Base-by-base conservation (phyloP, 441 rosid genomes). In the Iberis amara region DNA sequence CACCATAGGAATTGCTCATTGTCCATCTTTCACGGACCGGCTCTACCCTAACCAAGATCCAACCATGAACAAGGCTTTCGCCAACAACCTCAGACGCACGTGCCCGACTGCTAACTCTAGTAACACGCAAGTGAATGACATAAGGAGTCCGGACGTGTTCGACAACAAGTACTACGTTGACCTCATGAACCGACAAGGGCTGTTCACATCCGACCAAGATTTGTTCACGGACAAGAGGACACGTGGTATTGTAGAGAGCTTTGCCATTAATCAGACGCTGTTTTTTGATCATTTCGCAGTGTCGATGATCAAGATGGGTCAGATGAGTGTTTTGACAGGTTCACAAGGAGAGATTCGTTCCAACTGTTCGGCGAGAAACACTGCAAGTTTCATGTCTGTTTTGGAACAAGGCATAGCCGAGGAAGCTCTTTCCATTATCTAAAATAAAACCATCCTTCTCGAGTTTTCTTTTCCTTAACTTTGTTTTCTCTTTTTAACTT, bases 171-270 rank as follows among this genome's bases (percentile, higher is more conserved):
- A 87, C 67, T 87, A 65, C 23, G 85, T 87, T 0, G 74, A 87
- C 56, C 75, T 91, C 52, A 77, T 81, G 89, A 87, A 85, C 68
- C 79, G 95, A 8, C 80, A 82, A 51, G 98, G 95, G 0, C 53
- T 87, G 24, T 85, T 90, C 64, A 83, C 89, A 0, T 90, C 96
- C 0, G 98, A 87, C 73, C 98, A 87, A 40, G 96, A 87, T 32
- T 37, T 90, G 55, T 90, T 79, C 72, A 64, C 68, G 4, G 75
- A 87, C 39, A 48, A 38, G 27, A 66, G 76, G 55, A 90, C 96
- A 0, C 76, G 74, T 69, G 67, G 44, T 10, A 77, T 83, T 1
- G 98, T 87, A 6, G 74, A 61, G 3, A 74, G 80, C 63, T 87
- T 80, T 44, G 96, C 96, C 0, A 47, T 68, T 2, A 31, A 91